Conservation (phyloP, 768 basidiomycete species). For the Botryobasidium botryosum region DNA sequence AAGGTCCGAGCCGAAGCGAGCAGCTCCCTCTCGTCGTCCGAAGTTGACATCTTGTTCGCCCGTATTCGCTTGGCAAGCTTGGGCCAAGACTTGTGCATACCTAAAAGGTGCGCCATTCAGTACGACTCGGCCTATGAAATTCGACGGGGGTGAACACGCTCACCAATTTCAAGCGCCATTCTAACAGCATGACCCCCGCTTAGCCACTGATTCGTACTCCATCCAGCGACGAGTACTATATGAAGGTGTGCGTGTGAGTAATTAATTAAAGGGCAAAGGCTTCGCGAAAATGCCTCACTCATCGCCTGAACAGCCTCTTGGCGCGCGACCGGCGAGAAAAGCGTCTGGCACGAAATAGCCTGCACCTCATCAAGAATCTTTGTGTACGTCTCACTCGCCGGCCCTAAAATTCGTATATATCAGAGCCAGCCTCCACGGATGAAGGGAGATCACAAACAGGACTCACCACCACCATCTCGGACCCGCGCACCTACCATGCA, state of each 20-base stretch:
- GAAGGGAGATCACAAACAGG: slow-evolving; percentile 9
- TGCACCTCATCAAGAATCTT: slow-evolving; percentile 75
- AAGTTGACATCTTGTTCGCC: slow-evolving; percentile 35
- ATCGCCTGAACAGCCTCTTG: slow-evolving; percentile 86
- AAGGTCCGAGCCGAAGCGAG: slow-evolving; percentile 74
- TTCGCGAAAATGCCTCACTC: slow-evolving; percentile 37
- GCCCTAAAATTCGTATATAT: slow-evolving; percentile 33
- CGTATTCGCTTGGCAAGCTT: slow-evolving; percentile 64
- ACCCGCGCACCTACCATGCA: slow-evolving; percentile 88
- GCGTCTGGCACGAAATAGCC: slow-evolving; percentile 62
- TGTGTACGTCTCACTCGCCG: slow-evolving; percentile 53
- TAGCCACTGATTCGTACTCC: slow-evolving; percentile 29
- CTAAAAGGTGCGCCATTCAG: slow-evolving; percentile 23
- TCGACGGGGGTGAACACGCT: slow-evolving; percentile 15
- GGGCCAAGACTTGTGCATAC: slow-evolving; percentile 87
- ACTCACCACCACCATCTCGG: slow-evolving; percentile 72
- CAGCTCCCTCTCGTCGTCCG: slow-evolving; percentile 54
- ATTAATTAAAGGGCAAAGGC: background rate
- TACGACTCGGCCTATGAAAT: background rate
- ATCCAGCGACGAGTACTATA: slow-evolving; percentile 75
- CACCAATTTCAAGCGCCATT: slow-evolving; percentile 90
- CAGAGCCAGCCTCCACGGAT: background rate
- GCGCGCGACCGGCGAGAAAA: slow-evolving; percentile 73
- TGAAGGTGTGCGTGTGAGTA: slow-evolving; percentile 4
- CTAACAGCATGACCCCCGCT: slow-evolving; percentile 68